These are phyloP conservation scores for Uronychia binucleata DNA, from an alignment of 73 alveolate species.

Conservation along the genomic window DNA sequence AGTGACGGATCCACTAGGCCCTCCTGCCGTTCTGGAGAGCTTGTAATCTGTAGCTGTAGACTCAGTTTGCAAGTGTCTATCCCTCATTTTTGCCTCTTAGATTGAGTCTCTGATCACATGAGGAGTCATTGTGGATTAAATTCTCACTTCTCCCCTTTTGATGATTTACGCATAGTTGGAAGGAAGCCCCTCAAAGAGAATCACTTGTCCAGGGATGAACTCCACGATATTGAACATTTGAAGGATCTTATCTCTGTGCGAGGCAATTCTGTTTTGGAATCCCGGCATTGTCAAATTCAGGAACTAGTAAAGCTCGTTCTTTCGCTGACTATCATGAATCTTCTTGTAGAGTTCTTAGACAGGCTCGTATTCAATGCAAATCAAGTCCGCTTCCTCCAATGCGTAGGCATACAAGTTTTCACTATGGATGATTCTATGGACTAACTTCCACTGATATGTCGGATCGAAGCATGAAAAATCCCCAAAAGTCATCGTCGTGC, in stretches of 20 bases:
- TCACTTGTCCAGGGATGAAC: conserved; percentile 33
- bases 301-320: conserved; percentile 20
- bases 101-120: conserved; percentile 13
- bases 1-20: too few relatives aligned
- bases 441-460: conserved; percentile 36
- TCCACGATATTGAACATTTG: conserved; percentile 20
- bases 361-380: conserved; percentile 10
- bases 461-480: conserved; percentile 25
- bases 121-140: conserved; percentile 23
- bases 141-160: conserved; percentile 31
- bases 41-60: not conserved
- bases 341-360: conserved; percentile 12
- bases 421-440: not conserved
- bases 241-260: conserved; percentile 18
- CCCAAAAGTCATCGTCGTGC: conserved; percentile 22
- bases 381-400: conserved; percentile 14
- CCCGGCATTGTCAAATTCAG: conserved; percentile 45
- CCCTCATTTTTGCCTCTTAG: not conserved
- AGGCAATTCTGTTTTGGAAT: conserved; percentile 24
- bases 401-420: not conserved
- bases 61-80: too few relatives aligned
- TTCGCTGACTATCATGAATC: conserved; percentile 6
- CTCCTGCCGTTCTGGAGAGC: not conserved
- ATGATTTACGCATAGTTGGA: conserved; percentile 39
- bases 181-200: conserved; percentile 34